phyloP scores from a whole-genome alignment of 352 stramenopile species.

The Sclerospora graminicola region DNA sequence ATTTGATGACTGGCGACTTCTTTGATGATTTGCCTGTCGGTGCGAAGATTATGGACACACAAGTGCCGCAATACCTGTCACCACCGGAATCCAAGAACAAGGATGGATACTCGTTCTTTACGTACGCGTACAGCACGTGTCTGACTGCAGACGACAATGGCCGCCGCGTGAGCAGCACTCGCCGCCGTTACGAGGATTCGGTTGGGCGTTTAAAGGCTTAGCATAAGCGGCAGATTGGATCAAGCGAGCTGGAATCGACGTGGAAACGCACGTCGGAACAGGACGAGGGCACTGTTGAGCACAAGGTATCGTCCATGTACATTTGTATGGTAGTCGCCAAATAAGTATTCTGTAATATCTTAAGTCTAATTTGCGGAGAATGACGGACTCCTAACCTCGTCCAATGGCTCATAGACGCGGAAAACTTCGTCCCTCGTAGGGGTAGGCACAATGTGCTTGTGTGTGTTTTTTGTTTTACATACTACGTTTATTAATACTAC shows the following conservation, averaged over 20 bases:
- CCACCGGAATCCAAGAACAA: conserved; percentile 29
- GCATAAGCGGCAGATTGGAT: conserved; percentile 41
- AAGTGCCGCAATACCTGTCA: conserved; percentile 20
- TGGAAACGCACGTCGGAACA: conserved; percentile 35
- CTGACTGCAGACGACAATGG: conserved; percentile 39
- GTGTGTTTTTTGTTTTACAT: too few species aligned
- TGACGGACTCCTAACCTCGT: too few species aligned
- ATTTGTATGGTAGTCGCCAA: too few species aligned
- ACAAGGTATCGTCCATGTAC: conserved; percentile 26
- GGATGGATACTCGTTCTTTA: conserved; percentile 36
- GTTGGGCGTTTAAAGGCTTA: conserved; percentile 45
- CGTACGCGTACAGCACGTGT: conserved; percentile 62
- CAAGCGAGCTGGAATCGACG: conserved; percentile 30
- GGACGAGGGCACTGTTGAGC: conserved; percentile 30
- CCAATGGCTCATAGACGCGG: too few species aligned
- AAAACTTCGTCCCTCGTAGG: too few species aligned
- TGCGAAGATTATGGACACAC: conserved; percentile 36
- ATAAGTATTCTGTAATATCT: too few species aligned
- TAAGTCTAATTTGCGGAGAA: too few species aligned
- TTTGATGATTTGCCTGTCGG: conserved; percentile 41
- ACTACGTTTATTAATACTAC: too few species aligned
- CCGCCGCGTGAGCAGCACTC: conserved; percentile 37
- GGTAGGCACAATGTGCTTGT: too few species aligned
- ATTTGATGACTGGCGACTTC: conserved; percentile 28
- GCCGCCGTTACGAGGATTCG: conserved; percentile 59